These are phyloP conservation scores for Trypanosoma melophagium DNA, from an alignment of 208 protist species.

Conservation along the genomic window DNA sequence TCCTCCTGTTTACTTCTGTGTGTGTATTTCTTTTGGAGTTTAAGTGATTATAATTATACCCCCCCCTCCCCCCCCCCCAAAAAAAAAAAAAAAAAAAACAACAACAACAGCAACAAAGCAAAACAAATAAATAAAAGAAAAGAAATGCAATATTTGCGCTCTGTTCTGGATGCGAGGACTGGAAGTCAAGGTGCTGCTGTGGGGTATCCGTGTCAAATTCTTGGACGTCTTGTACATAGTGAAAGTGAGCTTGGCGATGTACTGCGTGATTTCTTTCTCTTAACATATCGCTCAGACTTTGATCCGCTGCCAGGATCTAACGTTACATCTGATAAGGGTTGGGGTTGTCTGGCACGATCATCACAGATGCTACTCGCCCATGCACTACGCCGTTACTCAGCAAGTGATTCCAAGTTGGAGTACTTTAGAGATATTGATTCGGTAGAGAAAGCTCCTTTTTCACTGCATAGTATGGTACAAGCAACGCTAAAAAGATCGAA, in stretches of 20 bases:
- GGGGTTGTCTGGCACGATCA: constrained; percentile 78
- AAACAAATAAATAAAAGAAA: background rate
- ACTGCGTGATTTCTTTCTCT: constrained; percentile 49
- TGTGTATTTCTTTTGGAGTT: background rate
- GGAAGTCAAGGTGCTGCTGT: background rate
- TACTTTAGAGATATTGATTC: constrained; percentile 50
- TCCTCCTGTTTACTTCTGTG: background rate
- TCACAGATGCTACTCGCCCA: constrained; percentile 87
- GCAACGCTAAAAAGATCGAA: constrained; percentile 27
- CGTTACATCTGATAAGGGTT: constrained; percentile 63
- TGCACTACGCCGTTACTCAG: constrained; percentile 42
- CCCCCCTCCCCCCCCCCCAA: background rate
- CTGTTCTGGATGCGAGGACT: background rate
- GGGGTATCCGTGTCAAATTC: constrained; percentile 21
- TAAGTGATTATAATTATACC: no score
- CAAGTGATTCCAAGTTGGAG: constrained; percentile 33
- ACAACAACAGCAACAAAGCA: constrained; percentile 1
- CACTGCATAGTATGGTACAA: constrained; percentile 65
- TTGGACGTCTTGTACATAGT: constrained; percentile 20
- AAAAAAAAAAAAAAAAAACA: background rate
- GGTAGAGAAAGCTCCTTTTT: constrained; percentile 47
- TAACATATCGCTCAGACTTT: constrained; percentile 78
- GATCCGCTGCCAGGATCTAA: constrained; percentile 33
- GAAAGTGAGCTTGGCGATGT: constrained; percentile 42
- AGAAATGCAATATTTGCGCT: constrained; percentile 11